Evolutionary conservation across 306 rosid genomes (phyloP), one percentile per base, ranked within the genome.

Genomic region (Fagus sylvatica): DNA sequence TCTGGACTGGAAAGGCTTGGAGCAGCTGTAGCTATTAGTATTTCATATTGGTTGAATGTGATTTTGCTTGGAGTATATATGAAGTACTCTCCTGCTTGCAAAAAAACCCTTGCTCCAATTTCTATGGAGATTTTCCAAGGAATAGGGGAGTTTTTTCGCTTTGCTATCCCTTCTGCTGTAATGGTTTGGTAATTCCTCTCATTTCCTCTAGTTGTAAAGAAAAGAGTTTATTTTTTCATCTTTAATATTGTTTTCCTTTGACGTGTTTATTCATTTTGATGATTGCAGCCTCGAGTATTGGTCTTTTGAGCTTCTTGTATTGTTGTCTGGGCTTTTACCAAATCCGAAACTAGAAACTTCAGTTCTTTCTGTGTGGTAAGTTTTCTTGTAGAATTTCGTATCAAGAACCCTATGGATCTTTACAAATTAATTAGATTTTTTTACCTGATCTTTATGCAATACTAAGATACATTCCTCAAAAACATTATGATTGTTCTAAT

Each of bases 301-400:
- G 92, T 88, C 97, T 53, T 91, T 46, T 70, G 92, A 91, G 86
- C 79, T 91, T 57, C 85, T 89, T 30, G 71, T 81, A 32, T 73
- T 91, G 81, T 40, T 91, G 22, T 87, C 96, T 61, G 96, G 98
- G 41, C 88, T 91, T 57, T 80, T 94, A 53, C 94, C 94, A 42
- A 91, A 91, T 91, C 96, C 97, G 17, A 78, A 87, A 83, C 94
- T 94, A 51, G 94, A 91, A 81, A 88, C 97, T 67, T 91, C 96
- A 4, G 93, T 91, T 59, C 84, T 93, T 40, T 88, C 97, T 9
- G 82, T 91, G 62, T 89, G 98, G 98, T 93, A 84, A 55, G 61
- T 12, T 51, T 0, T 36, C 61, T 34, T 12, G 17, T 39, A 32
- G 39, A 19, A 11, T 34, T 57, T 41, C 15, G 57, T 37, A 33